Conservation (phyloP, 768 basidiomycete genomes). For the Phaeotremella fagi region DNA sequence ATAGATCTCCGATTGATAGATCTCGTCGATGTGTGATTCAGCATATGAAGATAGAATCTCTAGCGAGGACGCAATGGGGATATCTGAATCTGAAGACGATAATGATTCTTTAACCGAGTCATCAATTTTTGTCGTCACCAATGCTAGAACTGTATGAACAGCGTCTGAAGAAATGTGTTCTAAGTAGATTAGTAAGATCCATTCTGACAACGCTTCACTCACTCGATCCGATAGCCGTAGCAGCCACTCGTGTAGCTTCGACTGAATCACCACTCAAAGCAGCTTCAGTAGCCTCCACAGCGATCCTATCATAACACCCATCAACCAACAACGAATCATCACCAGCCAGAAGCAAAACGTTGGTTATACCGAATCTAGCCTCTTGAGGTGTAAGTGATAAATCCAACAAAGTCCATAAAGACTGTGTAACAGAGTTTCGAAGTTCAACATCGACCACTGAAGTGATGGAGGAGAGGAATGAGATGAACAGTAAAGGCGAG, state of each 20-base stretch:
- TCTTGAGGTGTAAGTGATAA: slow-evolving; percentile 1
- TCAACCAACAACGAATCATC: slow-evolving; percentile 4
- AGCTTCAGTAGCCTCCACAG: slow-evolving; percentile 31
- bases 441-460: not conserved
- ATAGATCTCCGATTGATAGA: slow-evolving; percentile 25
- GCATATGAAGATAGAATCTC: slow-evolving; percentile 31
- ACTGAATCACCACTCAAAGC: slow-evolving; percentile 11
- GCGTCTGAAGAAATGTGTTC: slow-evolving; percentile 24
- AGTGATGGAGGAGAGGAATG: slow-evolving; percentile 2
- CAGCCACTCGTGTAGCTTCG: slow-evolving; percentile 3
- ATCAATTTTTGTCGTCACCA: slow-evolving; percentile 35
- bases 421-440: not conserved
- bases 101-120: slow-evolving; percentile 19
- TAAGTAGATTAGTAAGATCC: not conserved
- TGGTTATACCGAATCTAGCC: slow-evolving; percentile 19
- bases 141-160: slow-evolving; percentile 30
- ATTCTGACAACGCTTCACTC: no score
- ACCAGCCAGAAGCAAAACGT: slow-evolving; percentile 7
- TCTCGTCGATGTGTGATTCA: slow-evolving; percentile 4
- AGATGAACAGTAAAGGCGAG: slow-evolving; percentile 4
- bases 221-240: slow-evolving; percentile 4
- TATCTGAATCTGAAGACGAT: not conserved
- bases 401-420: not conserved
- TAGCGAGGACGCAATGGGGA: slow-evolving; percentile 18
- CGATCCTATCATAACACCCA: slow-evolving; percentile 28